These are phyloP conservation scores for Neurospora africana DNA, from an alignment of 495 filamentous ascomycete species.

Conservation along the genomic window DNA sequence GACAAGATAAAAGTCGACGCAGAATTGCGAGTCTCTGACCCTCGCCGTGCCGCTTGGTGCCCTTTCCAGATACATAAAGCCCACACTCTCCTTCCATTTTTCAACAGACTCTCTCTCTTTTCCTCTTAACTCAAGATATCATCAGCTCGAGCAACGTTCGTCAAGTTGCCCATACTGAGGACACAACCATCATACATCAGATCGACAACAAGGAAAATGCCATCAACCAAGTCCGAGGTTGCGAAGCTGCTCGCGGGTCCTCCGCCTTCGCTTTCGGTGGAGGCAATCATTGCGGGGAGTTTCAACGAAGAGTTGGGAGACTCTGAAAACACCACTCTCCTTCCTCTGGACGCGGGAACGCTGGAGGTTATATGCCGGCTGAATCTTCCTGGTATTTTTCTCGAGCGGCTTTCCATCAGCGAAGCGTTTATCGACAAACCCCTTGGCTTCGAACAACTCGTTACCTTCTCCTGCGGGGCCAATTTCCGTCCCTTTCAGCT, in stretches of 20 bases:
- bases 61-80: neutral
- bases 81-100: neutral
- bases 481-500: neutral
- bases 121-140: neutral
- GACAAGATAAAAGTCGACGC: neutral
- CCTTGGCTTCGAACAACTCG: neutral
- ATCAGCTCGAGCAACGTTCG: neutral
- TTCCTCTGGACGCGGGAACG: neutral
- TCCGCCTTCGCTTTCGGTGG: too few relatives aligned
- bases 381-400: neutral
- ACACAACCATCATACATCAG: neutral
- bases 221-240: neutral
- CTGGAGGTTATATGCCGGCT: neutral
- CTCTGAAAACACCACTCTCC: neutral
- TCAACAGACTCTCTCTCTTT: neutral
- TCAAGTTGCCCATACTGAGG: neutral
- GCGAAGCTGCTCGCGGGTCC: neutral
- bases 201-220: neutral
- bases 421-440: neutral
- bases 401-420: neutral
- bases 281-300: neutral
- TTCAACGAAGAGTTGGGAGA: neutral
- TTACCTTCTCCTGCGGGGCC: neutral
- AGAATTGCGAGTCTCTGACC: neutral
- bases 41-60: neutral